phyloP scores from a whole-genome alignment of 164 flowering plant species.

The Saururus chinensis region DNA sequence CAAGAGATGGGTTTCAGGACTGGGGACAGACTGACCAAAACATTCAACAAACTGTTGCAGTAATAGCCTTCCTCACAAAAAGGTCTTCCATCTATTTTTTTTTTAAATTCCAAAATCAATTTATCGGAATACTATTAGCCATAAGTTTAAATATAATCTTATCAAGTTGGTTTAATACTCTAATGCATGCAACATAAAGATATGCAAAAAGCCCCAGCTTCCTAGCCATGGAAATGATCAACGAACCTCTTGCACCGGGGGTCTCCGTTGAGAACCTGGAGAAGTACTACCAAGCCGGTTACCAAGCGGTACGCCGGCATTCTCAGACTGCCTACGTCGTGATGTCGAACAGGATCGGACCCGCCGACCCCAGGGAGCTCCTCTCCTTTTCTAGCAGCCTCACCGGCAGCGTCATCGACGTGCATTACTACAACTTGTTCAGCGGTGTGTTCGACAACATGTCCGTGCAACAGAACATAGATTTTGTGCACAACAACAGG shows the following conservation, averaged over 20 bases:
- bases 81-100: constrained; percentile 20
- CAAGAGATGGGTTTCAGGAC: constrained; percentile 50
- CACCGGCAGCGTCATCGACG: constrained; percentile 37
- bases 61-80: constrained; percentile 52
- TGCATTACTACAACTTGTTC: constrained; percentile 56
- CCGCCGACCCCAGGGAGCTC: constrained; percentile 34
- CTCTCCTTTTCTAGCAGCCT: constrained; percentile 38
- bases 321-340: constrained; percentile 41
- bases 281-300: constrained; percentile 52
- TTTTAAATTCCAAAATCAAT: too few species aligned
- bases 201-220: constrained; percentile 47
- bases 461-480: constrained; percentile 51
- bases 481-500: constrained; percentile 36
- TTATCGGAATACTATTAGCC: too few species aligned
- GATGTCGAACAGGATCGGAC: constrained; percentile 33
- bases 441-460: constrained; percentile 14
- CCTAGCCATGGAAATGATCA: constrained; percentile 52
- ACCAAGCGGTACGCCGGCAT: constrained; percentile 45
- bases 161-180: too few species aligned
- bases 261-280: constrained; percentile 28
- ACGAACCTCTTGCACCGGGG: constrained; percentile 53
- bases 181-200: constrained; percentile 15
- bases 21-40: constrained; percentile 49
- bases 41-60: constrained; percentile 45
- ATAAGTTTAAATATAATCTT: too few species aligned